Evolutionary conservation across 2,329 filamentous ascomycete species (phyloP).

Genomic region (Phaeomoniella chlamydospora): DNA sequence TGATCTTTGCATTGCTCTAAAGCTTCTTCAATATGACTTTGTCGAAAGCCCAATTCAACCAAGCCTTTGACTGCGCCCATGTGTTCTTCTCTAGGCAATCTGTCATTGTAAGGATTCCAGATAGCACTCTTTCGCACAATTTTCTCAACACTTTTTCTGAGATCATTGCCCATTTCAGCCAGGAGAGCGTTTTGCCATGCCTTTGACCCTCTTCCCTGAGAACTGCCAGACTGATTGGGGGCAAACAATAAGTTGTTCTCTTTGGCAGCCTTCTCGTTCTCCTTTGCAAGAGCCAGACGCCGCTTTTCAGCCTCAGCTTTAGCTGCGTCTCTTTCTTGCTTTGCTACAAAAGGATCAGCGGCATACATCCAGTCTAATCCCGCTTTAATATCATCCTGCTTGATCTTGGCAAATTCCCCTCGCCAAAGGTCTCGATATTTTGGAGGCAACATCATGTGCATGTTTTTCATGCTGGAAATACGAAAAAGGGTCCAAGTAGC

Average conservation of each 20-base stretch:
- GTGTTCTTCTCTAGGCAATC: slow-evolving; percentile 45
- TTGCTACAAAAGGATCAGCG: slow-evolving; percentile 77
- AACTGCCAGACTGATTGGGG: background rate
- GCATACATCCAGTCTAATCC: slow-evolving; percentile 83
- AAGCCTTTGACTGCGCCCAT: slow-evolving; percentile 57
- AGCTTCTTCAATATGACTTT: slow-evolving; percentile 79
- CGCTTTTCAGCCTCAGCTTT: slow-evolving; percentile 67
- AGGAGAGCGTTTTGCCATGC: slow-evolving; percentile 74
- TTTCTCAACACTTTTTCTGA: slow-evolving; percentile 63
- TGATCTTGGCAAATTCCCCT: slow-evolving; percentile 66
- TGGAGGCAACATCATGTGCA: slow-evolving; percentile 86
- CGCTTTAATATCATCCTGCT: slow-evolving; percentile 64
- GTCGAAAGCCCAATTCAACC: slow-evolving; percentile 67
- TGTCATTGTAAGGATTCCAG: slow-evolving; percentile 73
- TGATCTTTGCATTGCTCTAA: slow-evolving; percentile 75
- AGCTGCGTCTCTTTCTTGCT: slow-evolving; percentile 65
- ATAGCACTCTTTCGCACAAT: slow-evolving; percentile 63
- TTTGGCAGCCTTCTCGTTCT: slow-evolving; percentile 35
- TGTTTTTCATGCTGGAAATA: slow-evolving; percentile 88
- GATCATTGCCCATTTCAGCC: slow-evolving; percentile 80
- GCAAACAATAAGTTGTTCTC: slow-evolving; percentile 33
- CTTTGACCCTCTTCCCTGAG: slow-evolving; percentile 39
- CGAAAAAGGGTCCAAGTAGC: slow-evolving; percentile 84
- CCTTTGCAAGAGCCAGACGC: slow-evolving; percentile 51
- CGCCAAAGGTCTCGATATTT: slow-evolving; percentile 87